A percentile compares a stretch with the other conserved stretches of the same genome.
phyloP scores from a whole-genome alignment of 177 flowering plant species.

The Vitis hybrid region DNA sequence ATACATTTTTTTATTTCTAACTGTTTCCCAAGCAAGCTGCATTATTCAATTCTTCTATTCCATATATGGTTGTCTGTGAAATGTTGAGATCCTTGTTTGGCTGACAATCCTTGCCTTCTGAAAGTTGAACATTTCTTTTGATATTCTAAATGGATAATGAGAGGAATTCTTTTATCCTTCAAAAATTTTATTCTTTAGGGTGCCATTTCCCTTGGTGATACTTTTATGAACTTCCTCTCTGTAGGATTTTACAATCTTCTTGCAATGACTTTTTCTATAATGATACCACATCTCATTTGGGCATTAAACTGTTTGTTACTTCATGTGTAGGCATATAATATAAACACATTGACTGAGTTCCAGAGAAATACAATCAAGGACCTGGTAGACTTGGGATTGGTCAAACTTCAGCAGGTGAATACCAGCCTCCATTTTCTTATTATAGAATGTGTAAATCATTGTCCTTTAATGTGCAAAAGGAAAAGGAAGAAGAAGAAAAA shows the following conservation, averaged over 20 bases:
- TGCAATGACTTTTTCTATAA: not conserved
- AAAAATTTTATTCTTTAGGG: not conserved
- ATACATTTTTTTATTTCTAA: not conserved
- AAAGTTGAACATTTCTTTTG: not conserved
- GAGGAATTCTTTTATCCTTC: not conserved
- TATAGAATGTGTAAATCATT: not conserved
- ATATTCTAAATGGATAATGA: not conserved
- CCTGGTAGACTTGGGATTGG: constrained; percentile 83
- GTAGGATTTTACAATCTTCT: not conserved
- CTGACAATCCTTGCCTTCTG: not conserved
- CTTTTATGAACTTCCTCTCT: not conserved
- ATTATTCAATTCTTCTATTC: not conserved
- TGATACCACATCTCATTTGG: not conserved
- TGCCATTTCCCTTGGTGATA: not conserved
- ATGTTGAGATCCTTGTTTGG: not conserved
- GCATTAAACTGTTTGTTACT: not conserved
- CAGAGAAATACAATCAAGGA: constrained; percentile 70
- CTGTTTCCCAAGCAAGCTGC: not conserved
- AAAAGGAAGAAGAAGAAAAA: not conserved
- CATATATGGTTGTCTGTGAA: no score
- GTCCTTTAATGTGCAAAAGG: not conserved
- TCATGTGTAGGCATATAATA: constrained; percentile 70
- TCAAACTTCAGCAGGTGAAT: constrained; percentile 85
- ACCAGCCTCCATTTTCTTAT: not conserved
- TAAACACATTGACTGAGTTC: constrained; percentile 66